Evolutionary conservation across 2,329 filamentous ascomycete genomes (phyloP), one percentile per base, ranked within the genome.

Genomic region (Ophiostoma quercus): DNA sequence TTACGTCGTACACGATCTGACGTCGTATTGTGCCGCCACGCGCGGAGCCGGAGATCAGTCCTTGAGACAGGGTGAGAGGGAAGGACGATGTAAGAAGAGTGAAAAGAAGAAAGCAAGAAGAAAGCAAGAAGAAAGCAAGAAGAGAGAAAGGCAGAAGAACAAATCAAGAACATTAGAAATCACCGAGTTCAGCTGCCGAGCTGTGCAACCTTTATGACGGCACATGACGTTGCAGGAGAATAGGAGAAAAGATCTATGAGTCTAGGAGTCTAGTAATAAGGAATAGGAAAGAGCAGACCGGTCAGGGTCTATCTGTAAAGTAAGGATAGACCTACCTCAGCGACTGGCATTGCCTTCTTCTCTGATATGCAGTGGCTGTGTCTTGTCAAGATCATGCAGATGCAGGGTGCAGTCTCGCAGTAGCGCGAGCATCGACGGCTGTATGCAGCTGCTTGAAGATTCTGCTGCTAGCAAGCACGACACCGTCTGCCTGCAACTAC

Each of bases 1-100:
- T 62, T 62, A 34, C 29, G 60, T 39, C 60, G 60, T 63, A 63
- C 60, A 63, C 29, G 29, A 63, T 63, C 60, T 63, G 60, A 34
- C 32, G 60, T 63, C 29, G 60, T 19, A 62, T 34, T 62, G 57
- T 62, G 29, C 29, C 19, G 57, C 29, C 9, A n/a, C 60, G 32
- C 60, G 60, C 60, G 60, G 60, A 63, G 60, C 11, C 60, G 60
- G 60, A 63, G 60, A 16, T 19, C 29, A 19, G 29, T 63, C 60
- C 60, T 37, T 19, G 29, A 19, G 60, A n/a, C 32, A 62, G 57
- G 25, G 4, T 60, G 29, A 29, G 54, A 60, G 9, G 7, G 9
- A 29, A 9, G 11, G 12, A 14, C 11, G n/a, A 12, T 6, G 22
- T 5, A 4, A 32, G 57, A 62, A 62, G 22, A 9, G 25, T 29